phyloP scores from a whole-genome alignment of 2,329 filamentous ascomycete species.

The Davidsoniella virescens region DNA sequence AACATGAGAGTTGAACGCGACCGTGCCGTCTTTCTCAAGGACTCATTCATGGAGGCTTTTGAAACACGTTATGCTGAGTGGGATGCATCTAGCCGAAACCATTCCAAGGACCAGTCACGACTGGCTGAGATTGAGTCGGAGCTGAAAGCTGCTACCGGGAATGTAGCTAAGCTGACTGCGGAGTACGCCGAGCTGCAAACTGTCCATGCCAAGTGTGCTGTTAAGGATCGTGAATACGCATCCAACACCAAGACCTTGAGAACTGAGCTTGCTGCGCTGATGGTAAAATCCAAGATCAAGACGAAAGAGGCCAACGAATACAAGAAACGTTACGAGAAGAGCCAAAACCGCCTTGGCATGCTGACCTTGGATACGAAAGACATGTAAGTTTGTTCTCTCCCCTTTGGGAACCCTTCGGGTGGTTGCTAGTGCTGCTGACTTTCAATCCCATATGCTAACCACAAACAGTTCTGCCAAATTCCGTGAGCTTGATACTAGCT shows the following conservation, averaged over 20 bases:
- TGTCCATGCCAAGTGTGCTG: constrained; percentile 8
- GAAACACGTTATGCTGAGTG: constrained; percentile 10
- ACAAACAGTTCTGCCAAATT: constrained; percentile 10
- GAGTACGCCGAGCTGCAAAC: constrained; percentile 1
- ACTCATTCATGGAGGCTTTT: constrained; percentile 11
- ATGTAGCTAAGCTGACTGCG: neutral
- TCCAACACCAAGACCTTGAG: constrained; percentile 6
- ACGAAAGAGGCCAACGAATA: constrained; percentile 12
- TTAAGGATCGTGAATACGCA: constrained; percentile 6
- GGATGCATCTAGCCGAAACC: constrained; percentile 6
- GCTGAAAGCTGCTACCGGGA: constrained; percentile 3
- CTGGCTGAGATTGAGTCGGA: constrained; percentile 3
- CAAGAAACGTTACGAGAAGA: constrained; percentile 12
- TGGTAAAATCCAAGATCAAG: constrained; percentile 11
- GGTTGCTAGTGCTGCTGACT: neutral
- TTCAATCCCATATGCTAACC: neutral
- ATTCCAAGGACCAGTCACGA: neutral
- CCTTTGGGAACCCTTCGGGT: neutral
- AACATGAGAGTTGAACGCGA: constrained; percentile 10
- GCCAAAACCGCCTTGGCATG: constrained; percentile 11
- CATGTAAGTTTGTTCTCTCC: constrained; percentile 5
- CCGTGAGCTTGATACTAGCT: constrained; percentile 12
- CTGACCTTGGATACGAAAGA: constrained; percentile 12
- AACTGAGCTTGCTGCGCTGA: constrained; percentile 7
- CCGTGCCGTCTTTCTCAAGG: constrained; percentile 9